phyloP scores from a whole-genome alignment of 192 early-diverging fungal species.

The Coemansia sp. region DNA sequence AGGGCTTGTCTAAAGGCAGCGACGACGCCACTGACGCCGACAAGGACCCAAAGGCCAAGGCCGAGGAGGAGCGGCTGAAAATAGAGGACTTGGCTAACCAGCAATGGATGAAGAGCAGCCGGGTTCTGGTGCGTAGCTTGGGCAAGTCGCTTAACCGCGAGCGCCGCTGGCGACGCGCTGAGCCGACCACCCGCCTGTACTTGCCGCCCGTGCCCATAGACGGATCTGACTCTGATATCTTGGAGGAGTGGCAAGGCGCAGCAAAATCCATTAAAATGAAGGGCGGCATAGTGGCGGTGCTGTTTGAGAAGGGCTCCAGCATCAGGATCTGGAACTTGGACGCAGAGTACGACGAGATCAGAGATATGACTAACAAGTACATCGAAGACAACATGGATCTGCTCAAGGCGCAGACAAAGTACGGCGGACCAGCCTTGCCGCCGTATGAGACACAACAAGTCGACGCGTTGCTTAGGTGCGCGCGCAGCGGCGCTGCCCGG shows the following conservation, averaged over 20 bases:
- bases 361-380: constrained; percentile 23
- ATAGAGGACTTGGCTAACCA: constrained; percentile 39
- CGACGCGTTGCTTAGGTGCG: constrained; percentile 16
- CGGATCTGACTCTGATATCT: constrained; percentile 37
- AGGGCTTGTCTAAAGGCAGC: background rate
- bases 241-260: constrained; percentile 43
- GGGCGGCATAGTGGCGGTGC: constrained; percentile 32
- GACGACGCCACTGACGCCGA: background rate
- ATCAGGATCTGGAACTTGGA: constrained; percentile 38
- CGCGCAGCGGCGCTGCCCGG: constrained; percentile 15
- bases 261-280: constrained; percentile 44
- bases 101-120: constrained; percentile 44
- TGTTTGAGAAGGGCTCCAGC: constrained; percentile 18
- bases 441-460: constrained; percentile 23
- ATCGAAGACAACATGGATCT: constrained; percentile 21
- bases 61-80: background rate
- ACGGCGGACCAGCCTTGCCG: constrained; percentile 29
- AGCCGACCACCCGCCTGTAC: constrained; percentile 32
- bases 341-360: constrained; percentile 22
- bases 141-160: constrained; percentile 48
- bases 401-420: constrained; percentile 31
- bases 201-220: constrained; percentile 50
- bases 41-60: background rate
- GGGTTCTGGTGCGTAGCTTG: constrained; percentile 29
- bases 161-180: constrained; percentile 27